A percentile compares a stretch with the other conserved stretches of the same genome.
phyloP scores from a whole-genome alignment of 2,329 filamentous ascomycete genomes.

The Clonostachys solani region DNA sequence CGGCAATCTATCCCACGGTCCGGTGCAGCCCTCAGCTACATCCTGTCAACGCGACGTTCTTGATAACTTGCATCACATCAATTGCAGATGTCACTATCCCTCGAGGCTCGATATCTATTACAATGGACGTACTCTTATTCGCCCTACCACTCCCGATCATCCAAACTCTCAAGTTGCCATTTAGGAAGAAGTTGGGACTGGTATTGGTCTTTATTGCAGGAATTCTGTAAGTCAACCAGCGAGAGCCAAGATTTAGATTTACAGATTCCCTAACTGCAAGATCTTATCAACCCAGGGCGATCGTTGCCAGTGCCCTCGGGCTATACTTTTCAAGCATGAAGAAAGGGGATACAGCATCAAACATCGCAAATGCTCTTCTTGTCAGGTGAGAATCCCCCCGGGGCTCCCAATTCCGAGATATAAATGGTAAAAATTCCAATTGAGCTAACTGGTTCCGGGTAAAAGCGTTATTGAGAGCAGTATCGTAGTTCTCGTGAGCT shows the following conservation, averaged over 20 bases:
- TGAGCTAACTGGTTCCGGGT: not conserved
- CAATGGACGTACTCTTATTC: constrained; percentile 7
- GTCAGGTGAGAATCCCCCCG: not conserved
- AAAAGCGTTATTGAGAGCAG: not conserved
- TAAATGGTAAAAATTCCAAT: not conserved
- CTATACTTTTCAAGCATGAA: not conserved
- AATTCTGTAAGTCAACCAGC: not conserved
- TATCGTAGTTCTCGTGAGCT: not conserved
- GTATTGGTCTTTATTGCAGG: constrained; percentile 8
- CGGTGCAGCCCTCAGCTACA: not conserved
- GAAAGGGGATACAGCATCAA: not conserved
- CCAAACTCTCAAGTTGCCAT: constrained; percentile 4
- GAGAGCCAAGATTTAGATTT: no score
- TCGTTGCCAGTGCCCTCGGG: not conserved
- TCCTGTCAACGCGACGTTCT: not conserved
- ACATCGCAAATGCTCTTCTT: not conserved
- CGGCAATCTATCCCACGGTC: not conserved
- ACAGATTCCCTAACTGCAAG: no score
- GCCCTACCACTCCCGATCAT: constrained; percentile 9
- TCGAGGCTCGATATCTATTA: not conserved
- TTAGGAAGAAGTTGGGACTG: constrained; percentile 10
- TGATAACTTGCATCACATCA: not conserved
- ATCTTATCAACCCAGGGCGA: not conserved
- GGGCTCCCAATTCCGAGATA: not conserved
- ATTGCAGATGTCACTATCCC: not conserved